Evolutionary conservation across 257 asterid species (phyloP), one percentile per base, ranked within the genome.

Genomic region (Mentha longifolia): DNA sequence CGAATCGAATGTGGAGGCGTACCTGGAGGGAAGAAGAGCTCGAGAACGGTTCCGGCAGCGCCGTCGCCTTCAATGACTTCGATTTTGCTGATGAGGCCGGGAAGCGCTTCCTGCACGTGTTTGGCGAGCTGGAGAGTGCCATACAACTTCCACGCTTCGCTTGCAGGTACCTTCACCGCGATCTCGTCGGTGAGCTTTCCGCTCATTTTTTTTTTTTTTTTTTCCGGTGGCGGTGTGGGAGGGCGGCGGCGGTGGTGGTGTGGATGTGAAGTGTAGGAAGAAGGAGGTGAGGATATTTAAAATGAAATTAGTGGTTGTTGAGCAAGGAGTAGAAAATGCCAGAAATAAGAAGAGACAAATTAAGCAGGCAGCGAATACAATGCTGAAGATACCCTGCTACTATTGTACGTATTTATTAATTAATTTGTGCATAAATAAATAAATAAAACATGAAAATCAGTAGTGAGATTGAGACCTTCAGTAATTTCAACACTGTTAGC

Each of bases 141-240:
- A 77, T 80, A 89, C 17, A 87, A 60, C 60, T 87, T 84, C 96
- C 94, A 89, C 3, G 87, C 90, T 68, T 87, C 88, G 64, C 70
- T 73, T 52, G 94, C 81, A 3, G 86, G 68, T 68, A 74, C 94
- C 16, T 74, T 67, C 2, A 87, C 84, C 76, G 69, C 84, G 4
- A 37, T 66, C 76, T 85, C 86, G 3, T 74, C 82, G 1, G 84
- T 77, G 12, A 82, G 12, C 11, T 76, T 75, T 74, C 91, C 96
- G 52, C 28, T 75, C 54, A 43, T 69, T n/a, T n/a, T n/a, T n/a
- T n/a, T n/a, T n/a, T n/a, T n/a, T n/a, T n/a, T n/a, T n/a, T 7
- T n/a, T 46, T 3, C 11, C 42, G 42, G 3, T 3, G 17, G 41
- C 14, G 47, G 61, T 2, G 33, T 49, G 0, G 72, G 50, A 33